Evolutionary conservation across 768 basidiomycete species (phyloP).

Genomic region (Trametes punicea): DNA sequence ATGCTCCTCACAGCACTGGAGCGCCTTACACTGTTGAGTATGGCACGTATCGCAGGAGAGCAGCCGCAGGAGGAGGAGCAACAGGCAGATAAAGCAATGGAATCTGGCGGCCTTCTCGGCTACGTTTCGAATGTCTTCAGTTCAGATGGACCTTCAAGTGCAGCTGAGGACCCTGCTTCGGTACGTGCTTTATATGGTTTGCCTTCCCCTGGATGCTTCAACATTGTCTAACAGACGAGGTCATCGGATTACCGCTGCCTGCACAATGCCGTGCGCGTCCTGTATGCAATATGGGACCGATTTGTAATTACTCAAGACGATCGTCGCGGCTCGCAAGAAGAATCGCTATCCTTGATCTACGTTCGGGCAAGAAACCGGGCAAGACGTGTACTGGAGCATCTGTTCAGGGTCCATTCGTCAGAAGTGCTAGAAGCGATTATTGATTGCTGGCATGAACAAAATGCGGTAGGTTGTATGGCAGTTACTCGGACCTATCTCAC

Average conservation of each 20-base stretch:
- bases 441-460: conserved; percentile 73
- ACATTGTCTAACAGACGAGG: conserved; percentile 45
- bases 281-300: conserved; percentile 73
- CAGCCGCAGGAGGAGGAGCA: conserved; percentile 56
- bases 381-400: conserved; percentile 76
- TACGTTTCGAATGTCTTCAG: conserved; percentile 92
- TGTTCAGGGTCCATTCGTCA: conserved; percentile 75
- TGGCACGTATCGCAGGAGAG: conserved; percentile 54
- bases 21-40: conserved; percentile 69
- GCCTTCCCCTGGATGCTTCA: neutral
- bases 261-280: conserved; percentile 74
- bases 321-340: conserved; percentile 54
- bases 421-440: conserved; percentile 85
- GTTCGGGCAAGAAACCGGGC: conserved; percentile 65
- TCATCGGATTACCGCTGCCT: conserved; percentile 76
- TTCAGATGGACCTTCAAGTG: conserved; percentile 51
- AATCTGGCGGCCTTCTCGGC: conserved; percentile 72
- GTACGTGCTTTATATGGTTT: conserved; percentile 37
- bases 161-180: conserved; percentile 52
- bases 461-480: conserved; percentile 36
- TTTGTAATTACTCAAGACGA: conserved; percentile 35
- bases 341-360: conserved; percentile 65
- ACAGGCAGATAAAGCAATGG: conserved; percentile 49
- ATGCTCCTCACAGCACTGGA: conserved; percentile 86
- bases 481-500: neutral